Conservation (phyloP, 23 red algal genomes). For the Gracilaria domingensis region DNA sequence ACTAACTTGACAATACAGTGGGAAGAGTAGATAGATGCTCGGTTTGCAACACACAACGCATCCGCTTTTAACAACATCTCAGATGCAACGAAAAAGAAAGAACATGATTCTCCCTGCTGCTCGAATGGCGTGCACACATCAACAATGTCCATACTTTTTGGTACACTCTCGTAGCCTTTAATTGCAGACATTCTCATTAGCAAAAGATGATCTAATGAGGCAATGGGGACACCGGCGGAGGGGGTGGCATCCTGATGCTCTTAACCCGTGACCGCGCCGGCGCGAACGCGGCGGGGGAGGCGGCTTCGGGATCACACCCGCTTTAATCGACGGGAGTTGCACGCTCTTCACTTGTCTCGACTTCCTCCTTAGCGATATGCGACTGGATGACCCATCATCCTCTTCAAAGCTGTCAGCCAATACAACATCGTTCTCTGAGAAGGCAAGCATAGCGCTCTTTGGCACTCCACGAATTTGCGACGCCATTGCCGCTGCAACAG, state of each 20-base stretch:
- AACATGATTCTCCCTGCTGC: background rate
- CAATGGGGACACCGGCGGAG: constrained; percentile 66
- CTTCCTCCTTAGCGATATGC: constrained; percentile 24
- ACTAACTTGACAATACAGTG: no score
- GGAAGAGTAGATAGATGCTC: background rate
- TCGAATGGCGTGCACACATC: background rate
- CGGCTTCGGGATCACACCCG: constrained; percentile 67
- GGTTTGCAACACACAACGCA: background rate
- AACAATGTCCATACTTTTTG: background rate
- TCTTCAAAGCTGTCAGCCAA: constrained; percentile 34
- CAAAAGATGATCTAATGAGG: background rate
- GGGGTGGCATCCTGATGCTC: constrained; percentile 60
- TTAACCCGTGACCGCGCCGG: constrained; percentile 25
- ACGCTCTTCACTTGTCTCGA: constrained; percentile 35
- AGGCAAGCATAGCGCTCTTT: constrained; percentile 76
- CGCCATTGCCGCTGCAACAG: constrained; percentile 65
- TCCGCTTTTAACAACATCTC: background rate
- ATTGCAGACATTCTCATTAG: background rate
- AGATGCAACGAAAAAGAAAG: background rate
- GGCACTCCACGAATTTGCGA: constrained; percentile 78
- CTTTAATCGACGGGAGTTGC: constrained; percentile 21
- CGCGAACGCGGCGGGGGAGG: constrained; percentile 78
- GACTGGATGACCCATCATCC: constrained; percentile 27
- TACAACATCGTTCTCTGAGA: constrained; percentile 69
- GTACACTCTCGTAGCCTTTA: background rate